Evolutionary conservation across 768 basidiomycete genomes (phyloP).

Genomic region (Tylopilus cervinicoccineus): DNA sequence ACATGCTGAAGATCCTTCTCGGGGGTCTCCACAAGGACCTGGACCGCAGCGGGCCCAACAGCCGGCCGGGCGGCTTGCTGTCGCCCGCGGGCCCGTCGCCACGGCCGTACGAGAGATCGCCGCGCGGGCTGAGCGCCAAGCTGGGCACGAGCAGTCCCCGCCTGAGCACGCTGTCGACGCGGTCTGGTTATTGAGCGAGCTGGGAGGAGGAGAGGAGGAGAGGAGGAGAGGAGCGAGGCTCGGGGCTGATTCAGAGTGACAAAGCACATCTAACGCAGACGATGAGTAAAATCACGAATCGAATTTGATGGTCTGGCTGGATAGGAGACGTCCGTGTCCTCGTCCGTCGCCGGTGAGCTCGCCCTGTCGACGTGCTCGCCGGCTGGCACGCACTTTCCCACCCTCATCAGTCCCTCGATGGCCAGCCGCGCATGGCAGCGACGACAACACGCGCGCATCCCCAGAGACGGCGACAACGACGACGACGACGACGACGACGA

Average conservation of each 20-base stretch:
- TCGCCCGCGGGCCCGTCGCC: not conserved
- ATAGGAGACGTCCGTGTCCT: not conserved
- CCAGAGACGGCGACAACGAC: no score
- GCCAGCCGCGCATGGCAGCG: slow-evolving; percentile 21
- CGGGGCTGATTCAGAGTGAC: no score
- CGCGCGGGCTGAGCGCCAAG: slow-evolving; percentile 6
- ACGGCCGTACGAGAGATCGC: slow-evolving; percentile 10
- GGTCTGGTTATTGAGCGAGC: slow-evolving; percentile 14
- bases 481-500: slow-evolving; percentile 22
- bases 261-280: no score
- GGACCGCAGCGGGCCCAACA: slow-evolving; percentile 11
- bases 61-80: slow-evolving; percentile 7
- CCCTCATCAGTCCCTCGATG: slow-evolving; percentile 22
- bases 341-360: not conserved
- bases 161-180: slow-evolving; percentile 6
- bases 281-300: no score
- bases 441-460: slow-evolving; percentile 13
- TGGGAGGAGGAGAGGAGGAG: no score
- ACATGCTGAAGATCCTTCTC: slow-evolving; percentile 34
- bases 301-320: no score
- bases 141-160: slow-evolving; percentile 13
- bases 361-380: not conserved
- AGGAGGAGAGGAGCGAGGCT: no score
- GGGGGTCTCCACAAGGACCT: slow-evolving; percentile 22
- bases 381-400: slow-evolving; percentile 11